A percentile compares a stretch with the other conserved stretches of the same genome.
Evolutionary conservation across 2,329 filamentous ascomycete species (phyloP).

Genomic region (Phaeosphaeria sp.): DNA sequence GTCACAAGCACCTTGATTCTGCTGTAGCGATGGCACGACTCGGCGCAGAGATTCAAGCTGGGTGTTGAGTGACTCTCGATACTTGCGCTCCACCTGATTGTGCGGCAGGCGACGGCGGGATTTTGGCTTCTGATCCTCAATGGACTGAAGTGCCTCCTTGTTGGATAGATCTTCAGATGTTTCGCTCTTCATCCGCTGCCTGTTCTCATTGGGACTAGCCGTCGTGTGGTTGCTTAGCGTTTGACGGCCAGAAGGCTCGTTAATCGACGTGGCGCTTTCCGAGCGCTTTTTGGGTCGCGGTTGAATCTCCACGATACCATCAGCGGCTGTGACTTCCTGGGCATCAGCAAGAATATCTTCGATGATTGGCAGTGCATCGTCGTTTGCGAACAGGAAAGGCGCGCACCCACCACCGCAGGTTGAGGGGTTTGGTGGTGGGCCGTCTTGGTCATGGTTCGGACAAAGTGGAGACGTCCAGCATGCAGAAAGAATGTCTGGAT

Average conservation of each 20-base stretch:
- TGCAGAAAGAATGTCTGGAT: constrained; percentile 47
- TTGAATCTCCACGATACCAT: constrained; percentile 48
- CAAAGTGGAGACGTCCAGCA: constrained; percentile 53
- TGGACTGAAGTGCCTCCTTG: constrained; percentile 29
- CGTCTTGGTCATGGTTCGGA: constrained; percentile 48
- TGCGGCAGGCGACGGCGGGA: constrained; percentile 48
- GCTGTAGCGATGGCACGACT: constrained; percentile 51
- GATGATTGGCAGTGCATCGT: constrained; percentile 42
- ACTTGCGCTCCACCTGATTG: constrained; percentile 56
- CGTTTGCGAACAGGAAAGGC: constrained; percentile 48
- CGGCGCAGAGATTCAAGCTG: constrained; percentile 52
- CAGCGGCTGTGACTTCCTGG: constrained; percentile 42
- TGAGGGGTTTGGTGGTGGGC: constrained; percentile 48
- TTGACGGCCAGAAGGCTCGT: constrained; percentile 40
- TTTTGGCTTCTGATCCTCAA: constrained; percentile 40
- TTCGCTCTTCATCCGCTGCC: constrained; percentile 41
- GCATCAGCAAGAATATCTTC: constrained; percentile 35
- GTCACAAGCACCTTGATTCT: constrained; percentile 44
- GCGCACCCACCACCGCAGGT: constrained; percentile 50
- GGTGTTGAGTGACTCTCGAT: constrained; percentile 56
- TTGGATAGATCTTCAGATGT: constrained; percentile 35
- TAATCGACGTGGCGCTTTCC: constrained; percentile 41
- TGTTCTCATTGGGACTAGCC: constrained; percentile 23
- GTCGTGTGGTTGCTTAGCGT: constrained; percentile 28
- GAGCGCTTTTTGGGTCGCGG: constrained; percentile 44